Evolutionary conservation across 1,284 basidiomycete genomes (phyloP).

Genomic region (Schizopora paradoxa): DNA sequence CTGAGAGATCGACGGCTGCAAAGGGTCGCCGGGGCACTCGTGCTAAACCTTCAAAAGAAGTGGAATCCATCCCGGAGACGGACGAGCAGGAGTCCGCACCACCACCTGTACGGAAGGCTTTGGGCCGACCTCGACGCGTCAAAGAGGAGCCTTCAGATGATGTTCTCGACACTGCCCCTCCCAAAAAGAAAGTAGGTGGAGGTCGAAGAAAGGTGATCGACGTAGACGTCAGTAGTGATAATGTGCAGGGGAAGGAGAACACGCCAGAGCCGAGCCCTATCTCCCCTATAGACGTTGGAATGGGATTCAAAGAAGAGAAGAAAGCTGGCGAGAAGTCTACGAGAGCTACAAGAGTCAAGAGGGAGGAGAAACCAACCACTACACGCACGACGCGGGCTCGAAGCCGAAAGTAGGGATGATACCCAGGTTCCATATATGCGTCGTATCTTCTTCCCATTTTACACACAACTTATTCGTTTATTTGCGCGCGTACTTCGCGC

Average conservation of each 20-base stretch:
- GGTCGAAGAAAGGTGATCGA: background rate
- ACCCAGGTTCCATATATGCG: too few relatives aligned
- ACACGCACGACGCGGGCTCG: constrained; percentile 10
- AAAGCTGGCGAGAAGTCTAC: constrained; percentile 5
- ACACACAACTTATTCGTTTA: too few relatives aligned
- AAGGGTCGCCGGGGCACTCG: constrained; percentile 13
- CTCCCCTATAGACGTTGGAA: constrained; percentile 4
- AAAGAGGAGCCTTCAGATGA: constrained; percentile 6
- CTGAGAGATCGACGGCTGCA: constrained; percentile 16
- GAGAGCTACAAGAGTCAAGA: constrained; percentile 2
- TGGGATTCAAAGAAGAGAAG: background rate
- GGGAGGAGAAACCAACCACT: constrained; percentile 7
- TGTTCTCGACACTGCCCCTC: constrained; percentile 6
- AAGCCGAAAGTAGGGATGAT: constrained; percentile 8
- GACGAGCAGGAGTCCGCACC: constrained; percentile 8
- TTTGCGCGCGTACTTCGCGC: too few relatives aligned
- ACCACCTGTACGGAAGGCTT: constrained; percentile 3
- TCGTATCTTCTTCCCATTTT: too few relatives aligned
- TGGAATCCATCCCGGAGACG: constrained; percentile 14
- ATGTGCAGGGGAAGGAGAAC: constrained; percentile 35
- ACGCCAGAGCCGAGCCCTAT: constrained; percentile 28
- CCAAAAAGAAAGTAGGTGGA: constrained; percentile 6
- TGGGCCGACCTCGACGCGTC: constrained; percentile 1
- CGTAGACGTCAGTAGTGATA: constrained; percentile 12
- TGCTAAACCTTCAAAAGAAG: background rate